Conservation (phyloP, 2,329 filamentous ascomycete genomes). For the Periconia macrospinosa region DNA sequence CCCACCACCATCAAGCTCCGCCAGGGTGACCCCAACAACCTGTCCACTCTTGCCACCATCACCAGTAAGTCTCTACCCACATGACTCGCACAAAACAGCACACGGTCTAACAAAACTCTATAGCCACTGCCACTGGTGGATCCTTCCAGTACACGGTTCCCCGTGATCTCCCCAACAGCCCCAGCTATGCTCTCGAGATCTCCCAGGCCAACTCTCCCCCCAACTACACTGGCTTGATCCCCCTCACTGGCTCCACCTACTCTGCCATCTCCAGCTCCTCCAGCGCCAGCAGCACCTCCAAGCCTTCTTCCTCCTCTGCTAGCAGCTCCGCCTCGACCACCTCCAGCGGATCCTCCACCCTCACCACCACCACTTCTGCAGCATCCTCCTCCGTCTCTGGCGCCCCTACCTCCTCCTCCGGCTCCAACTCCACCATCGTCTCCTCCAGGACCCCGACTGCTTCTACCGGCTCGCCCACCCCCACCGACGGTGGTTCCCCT, state of each 20-base stretch:
- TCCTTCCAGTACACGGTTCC: constrained; percentile 56
- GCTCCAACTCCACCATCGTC: constrained; percentile 32
- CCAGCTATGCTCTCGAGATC: constrained; percentile 63
- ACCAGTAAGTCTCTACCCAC: constrained; percentile 45
- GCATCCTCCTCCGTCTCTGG: constrained; percentile 19
- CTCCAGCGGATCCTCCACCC: constrained; percentile 13
- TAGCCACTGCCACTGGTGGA: constrained; percentile 49
- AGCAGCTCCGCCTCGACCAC: constrained; percentile 18
- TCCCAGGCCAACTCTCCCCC: constrained; percentile 49
- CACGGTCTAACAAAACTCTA: constrained; percentile 12
- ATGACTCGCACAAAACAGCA: not conserved
- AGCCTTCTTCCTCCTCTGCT: constrained; percentile 28
- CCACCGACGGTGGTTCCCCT: constrained; percentile 14
- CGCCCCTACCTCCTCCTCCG: constrained; percentile 16
- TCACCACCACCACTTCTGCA: constrained; percentile 13
- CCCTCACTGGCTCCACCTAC: constrained; percentile 17
- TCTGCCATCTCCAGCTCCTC: constrained; percentile 27
- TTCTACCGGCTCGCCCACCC: constrained; percentile 17
- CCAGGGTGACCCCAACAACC: constrained; percentile 54
- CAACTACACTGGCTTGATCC: constrained; percentile 58
- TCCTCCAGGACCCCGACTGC: constrained; percentile 17
- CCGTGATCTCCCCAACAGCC: constrained; percentile 45
- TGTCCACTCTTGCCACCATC: constrained; percentile 54
- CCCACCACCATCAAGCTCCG: constrained; percentile 60
- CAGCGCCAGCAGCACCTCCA: constrained; percentile 32